These are phyloP conservation scores for Candida endomychidarum DNA, from an alignment of 805 yeast species.

Conservation along the genomic window DNA sequence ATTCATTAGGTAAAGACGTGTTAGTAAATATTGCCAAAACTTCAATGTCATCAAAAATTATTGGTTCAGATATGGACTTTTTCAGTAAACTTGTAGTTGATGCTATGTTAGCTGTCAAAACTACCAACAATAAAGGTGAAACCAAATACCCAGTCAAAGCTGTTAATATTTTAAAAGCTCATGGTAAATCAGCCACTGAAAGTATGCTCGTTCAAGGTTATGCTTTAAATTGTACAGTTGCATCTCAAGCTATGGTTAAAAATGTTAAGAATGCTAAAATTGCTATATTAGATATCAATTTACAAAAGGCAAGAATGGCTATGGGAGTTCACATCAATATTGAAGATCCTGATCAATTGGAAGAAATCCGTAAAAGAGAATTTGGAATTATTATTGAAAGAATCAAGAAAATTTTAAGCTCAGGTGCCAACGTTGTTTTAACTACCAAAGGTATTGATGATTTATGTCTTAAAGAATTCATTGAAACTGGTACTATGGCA, in stretches of 20 bases:
- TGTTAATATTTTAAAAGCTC: conserved; percentile 92
- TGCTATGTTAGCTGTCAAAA: conserved; percentile 91
- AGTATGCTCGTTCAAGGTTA: conserved; percentile 88
- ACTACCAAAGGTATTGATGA: conserved; percentile 97
- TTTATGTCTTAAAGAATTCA: conserved; percentile 84
- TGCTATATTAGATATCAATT: conserved; percentile 86
- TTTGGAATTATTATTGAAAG: conserved; percentile 82
- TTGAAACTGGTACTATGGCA: conserved; percentile 90
- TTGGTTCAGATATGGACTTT: conserved; percentile 90
- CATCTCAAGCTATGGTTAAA: conserved; percentile 94
- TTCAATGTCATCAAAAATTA: conserved; percentile 94
- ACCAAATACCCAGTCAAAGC: conserved; percentile 94
- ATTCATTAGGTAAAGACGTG: conserved; percentile 76
- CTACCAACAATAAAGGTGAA: conserved; percentile 86
- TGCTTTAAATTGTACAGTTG: conserved; percentile 95
- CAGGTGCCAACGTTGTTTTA: conserved; percentile 91
- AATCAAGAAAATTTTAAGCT: conserved; percentile 71
- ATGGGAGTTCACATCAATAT: conserved; percentile 97
- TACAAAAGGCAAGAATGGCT: conserved; percentile 96
- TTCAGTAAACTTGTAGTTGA: conserved; percentile 91
- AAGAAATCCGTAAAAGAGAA: conserved; percentile 86
- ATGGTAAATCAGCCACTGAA: conserved; percentile 89
- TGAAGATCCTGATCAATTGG: conserved; percentile 96
- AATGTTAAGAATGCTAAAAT: conserved; percentile 68
- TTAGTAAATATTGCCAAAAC: conserved; percentile 92